Conservation (phyloP, 805 yeast genomes). For the Kuraishia capsulata region DNA sequence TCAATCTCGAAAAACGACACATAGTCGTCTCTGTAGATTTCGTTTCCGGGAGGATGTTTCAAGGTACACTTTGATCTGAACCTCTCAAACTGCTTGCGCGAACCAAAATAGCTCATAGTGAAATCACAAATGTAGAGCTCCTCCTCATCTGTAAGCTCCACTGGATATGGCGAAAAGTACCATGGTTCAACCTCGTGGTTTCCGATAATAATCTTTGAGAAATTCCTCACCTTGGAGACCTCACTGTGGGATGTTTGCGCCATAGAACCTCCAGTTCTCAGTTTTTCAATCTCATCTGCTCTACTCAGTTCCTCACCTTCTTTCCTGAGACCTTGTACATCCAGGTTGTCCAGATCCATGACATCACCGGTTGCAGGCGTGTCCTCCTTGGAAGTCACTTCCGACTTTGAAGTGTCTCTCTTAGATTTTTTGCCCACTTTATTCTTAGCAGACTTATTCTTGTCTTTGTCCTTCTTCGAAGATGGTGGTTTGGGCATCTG, state of each 20-base stretch:
- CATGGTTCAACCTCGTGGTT: conserved; percentile 93
- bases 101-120: conserved; percentile 80
- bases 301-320: conserved; percentile 69
- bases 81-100: conserved; percentile 84
- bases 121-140: conserved; percentile 86
- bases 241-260: conserved; percentile 76
- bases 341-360: conserved; percentile 75
- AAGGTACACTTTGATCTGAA: conserved; percentile 81
- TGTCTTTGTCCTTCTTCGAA: conserved; percentile 38
- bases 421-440: conserved; percentile 8
- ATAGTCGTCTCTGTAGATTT: conserved; percentile 85
- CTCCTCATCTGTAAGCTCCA: conserved; percentile 90
- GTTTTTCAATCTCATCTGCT: conserved; percentile 86
- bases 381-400: conserved; percentile 7
- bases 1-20: conserved; percentile 96
- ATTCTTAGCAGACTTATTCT: conserved; percentile 25
- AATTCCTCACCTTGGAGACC: conserved; percentile 83
- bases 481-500: conserved; percentile 57
- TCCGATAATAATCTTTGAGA: conserved; percentile 74
- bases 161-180: conserved; percentile 97
- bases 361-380: conserved; percentile 39
- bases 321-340: conserved; percentile 68
- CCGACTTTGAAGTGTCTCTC: conserved; percentile 14
- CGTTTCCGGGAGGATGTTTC: conserved; percentile 98
- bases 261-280: conserved; percentile 96